Evolutionary conservation across 768 basidiomycete species (phyloP), one percentile per base, ranked within the genome.

Genomic region (Flagelloscypha sp.): DNA sequence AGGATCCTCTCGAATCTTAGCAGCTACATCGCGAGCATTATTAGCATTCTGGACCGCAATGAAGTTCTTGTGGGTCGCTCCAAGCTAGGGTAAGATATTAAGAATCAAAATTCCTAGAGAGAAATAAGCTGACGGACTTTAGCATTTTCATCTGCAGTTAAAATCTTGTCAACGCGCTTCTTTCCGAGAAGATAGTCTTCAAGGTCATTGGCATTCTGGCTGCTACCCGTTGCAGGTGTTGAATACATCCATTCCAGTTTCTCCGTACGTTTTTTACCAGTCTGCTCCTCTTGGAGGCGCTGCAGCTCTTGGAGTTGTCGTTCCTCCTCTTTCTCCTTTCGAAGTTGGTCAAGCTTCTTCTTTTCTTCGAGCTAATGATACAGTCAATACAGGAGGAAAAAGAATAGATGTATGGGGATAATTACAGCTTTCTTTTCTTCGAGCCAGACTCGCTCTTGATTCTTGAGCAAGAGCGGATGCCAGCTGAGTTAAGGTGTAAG

Each of bases 231-330:
- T 1, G 90, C 88, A 4, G 95, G 95, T 2, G 94, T 95, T n/a
- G 94, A 68, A 63, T 98, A 99, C 89, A 99, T 94, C 95, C 95
- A 99, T 56, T 99, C 95, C 32, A 99, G 57, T 54, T 90, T 90
- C 61, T 97, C 93, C 34, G 83, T 77, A 45, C 87, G 67, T 61
- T 93, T 95, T 68, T 84, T 90, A 22, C 94, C 94, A 7, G 94
- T 97, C 45, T 93, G 79, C 46, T 87, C 86, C 55, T 94, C 92
- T 57, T 98, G 94, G 38, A 99, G 60, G 34, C 93, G 75, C 55
- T 98, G 95, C 6, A 99, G 75, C 48, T 99, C 95, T 47, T 94
- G 92, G 2, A 99, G 60, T 54, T 97, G 94, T 5, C 95, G 74
- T 55, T 99, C 95, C 53, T 99, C 95, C 52, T 95, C 94, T 49